phyloP scores from a whole-genome alignment of 148 eudicot genomes.

The Fagopyrum esculentum region DNA sequence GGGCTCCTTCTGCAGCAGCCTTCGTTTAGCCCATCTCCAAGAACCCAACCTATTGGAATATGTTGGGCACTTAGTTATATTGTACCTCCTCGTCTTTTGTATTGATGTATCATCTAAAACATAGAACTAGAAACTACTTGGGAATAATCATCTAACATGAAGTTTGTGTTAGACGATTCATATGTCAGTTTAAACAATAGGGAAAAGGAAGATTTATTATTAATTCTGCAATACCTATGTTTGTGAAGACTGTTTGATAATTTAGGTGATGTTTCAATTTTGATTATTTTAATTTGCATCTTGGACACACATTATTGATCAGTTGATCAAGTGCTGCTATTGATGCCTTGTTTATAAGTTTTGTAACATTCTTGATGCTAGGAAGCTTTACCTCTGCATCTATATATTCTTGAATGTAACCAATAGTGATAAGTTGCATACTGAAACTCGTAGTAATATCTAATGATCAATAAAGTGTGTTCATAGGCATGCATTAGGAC shows the following conservation, averaged over 20 bases:
- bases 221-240: neutral
- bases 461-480: neutral
- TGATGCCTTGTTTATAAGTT: neutral
- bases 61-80: neutral
- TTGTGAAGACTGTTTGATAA: neutral
- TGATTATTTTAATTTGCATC: neutral
- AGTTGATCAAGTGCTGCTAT: neutral
- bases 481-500: neutral
- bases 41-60: neutral
- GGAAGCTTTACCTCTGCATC: neutral
- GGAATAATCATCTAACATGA: neutral
- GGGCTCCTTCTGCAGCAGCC: neutral
- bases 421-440: neutral
- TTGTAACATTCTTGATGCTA: neutral
- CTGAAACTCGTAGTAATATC: neutral
- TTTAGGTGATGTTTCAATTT: neutral
- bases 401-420: neutral
- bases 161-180: neutral
- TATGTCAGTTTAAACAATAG: neutral
- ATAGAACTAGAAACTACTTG: neutral
- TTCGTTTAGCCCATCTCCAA: neutral
- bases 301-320: neutral
- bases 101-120: neutral
- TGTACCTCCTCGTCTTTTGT: neutral
- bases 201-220: neutral